Percentiles rank a stretch among this genome's conserved stretches.
Evolutionary conservation across 805 yeast species (phyloP).

Genomic region (Candida cerambycidarum): DNA sequence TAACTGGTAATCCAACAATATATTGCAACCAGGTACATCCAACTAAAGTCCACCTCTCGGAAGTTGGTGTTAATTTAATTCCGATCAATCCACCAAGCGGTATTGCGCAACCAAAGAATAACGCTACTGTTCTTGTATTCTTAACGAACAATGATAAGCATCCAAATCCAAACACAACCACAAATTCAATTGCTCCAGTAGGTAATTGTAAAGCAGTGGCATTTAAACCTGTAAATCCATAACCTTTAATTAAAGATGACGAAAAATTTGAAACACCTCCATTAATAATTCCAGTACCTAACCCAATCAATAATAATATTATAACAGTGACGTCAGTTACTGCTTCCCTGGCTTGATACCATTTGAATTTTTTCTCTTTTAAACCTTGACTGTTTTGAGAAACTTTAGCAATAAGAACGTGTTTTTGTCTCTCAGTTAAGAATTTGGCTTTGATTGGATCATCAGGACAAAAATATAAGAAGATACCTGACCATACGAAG

Average conservation of each 20-base stretch:
- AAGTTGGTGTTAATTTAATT: slow-evolving; percentile 18
- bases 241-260: slow-evolving; percentile 28
- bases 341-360: slow-evolving; percentile 22
- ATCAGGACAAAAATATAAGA: slow-evolving; percentile 21
- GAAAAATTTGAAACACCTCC: slow-evolving; percentile 27
- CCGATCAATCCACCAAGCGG: slow-evolving; percentile 28
- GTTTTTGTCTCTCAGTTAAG: slow-evolving; percentile 32
- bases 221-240: slow-evolving; percentile 30
- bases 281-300: slow-evolving; percentile 32
- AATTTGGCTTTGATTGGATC: slow-evolving; percentile 32
- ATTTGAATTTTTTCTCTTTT: slow-evolving; percentile 22
- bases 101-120: slow-evolving; percentile 19
- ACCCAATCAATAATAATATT: slow-evolving; percentile 21
- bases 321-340: slow-evolving; percentile 20
- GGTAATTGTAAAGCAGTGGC: slow-evolving; percentile 29
- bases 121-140: slow-evolving; percentile 18
- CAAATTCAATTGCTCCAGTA: slow-evolving; percentile 26
- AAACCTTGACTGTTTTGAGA: slow-evolving; percentile 26
- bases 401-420: slow-evolving; percentile 19
- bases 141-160: slow-evolving; percentile 19
- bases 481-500: slow-evolving; percentile 19
- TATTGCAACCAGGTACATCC: slow-evolving; percentile 32
- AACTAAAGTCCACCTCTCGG: slow-evolving; percentile 25
- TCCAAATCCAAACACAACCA: slow-evolving; percentile 29
- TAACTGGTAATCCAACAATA: slow-evolving; percentile 31